These are phyloP conservation scores for Cenococcum geophilum DNA, from an alignment of 495 filamentous ascomycete genomes.

Conservation along the genomic window DNA sequence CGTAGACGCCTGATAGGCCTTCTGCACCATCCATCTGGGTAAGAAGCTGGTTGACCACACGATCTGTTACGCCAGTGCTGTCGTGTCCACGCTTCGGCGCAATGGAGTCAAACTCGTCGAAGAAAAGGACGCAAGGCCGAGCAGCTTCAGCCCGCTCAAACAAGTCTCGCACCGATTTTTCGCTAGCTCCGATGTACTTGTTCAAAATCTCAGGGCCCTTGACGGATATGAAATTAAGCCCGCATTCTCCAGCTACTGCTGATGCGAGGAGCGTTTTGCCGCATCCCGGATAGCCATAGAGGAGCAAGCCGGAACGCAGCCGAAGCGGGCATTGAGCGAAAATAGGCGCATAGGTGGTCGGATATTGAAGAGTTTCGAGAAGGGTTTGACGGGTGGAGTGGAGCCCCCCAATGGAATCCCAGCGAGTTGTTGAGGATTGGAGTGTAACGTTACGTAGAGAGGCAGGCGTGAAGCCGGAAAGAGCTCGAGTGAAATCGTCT, in stretches of 20 bases:
- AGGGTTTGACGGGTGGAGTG: slow-evolving; percentile 76
- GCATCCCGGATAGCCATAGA: slow-evolving; percentile 94
- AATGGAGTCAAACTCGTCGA: slow-evolving; percentile 97
- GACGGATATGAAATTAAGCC: slow-evolving; percentile 95
- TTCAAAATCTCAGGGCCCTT: slow-evolving; percentile 97
- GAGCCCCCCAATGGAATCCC: slow-evolving; percentile 84
- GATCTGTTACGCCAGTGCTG: slow-evolving; percentile 90
- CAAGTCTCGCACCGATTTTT: slow-evolving; percentile 89
- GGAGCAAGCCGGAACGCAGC: slow-evolving; percentile 79
- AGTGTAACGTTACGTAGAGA: slow-evolving; percentile 90
- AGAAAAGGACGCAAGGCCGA: slow-evolving; percentile 87
- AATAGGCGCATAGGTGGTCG: slow-evolving; percentile 95
- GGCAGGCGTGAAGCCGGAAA: slow-evolving; percentile 89
- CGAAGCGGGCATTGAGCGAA: slow-evolving; percentile 93
- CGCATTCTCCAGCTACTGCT: slow-evolving; percentile 92
- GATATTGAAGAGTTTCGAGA: slow-evolving; percentile 91
- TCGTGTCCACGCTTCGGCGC: slow-evolving; percentile 96
- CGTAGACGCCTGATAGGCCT: slow-evolving; percentile 88
- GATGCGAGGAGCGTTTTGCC: slow-evolving; percentile 92
- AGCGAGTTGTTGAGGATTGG: slow-evolving; percentile 81
- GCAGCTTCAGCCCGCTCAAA: slow-evolving; percentile 90
- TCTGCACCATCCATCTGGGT: slow-evolving; percentile 99
- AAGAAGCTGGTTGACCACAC: slow-evolving; percentile 96
- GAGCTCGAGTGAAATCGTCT: slow-evolving; percentile 71
- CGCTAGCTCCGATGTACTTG: slow-evolving; percentile 95